Evolutionary conservation across 345 rosid genomes (phyloP).

Genomic region (Corchorus olitorius): DNA sequence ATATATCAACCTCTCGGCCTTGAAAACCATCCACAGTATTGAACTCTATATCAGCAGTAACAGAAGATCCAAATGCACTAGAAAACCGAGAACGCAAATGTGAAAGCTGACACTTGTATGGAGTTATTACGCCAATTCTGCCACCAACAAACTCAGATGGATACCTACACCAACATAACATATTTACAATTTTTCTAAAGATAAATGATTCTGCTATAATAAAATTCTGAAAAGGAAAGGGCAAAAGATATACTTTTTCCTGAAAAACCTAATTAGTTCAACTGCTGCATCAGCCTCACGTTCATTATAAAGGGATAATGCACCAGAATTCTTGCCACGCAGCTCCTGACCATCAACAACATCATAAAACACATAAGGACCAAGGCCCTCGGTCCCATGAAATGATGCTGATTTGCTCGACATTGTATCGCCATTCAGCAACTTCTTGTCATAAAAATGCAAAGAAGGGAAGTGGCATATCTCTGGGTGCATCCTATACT

Average conservation of each 20-base stretch:
- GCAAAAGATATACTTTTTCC: slow-evolving; percentile 51
- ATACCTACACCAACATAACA: slow-evolving; percentile 44
- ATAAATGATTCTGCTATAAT: neutral
- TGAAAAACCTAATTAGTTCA: slow-evolving; percentile 69
- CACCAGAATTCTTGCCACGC: slow-evolving; percentile 72
- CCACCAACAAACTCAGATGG: slow-evolving; percentile 78
- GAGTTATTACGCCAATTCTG: slow-evolving; percentile 88
- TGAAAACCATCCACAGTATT: slow-evolving; percentile 98
- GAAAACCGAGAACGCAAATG: slow-evolving; percentile 76
- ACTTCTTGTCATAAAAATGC: slow-evolving; percentile 85
- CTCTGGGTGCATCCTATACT: slow-evolving; percentile 99
- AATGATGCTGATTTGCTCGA: slow-evolving; percentile 68
- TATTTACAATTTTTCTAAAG: slow-evolving; percentile 7
- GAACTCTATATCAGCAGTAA: slow-evolving; percentile 76
- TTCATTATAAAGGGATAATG: slow-evolving; percentile 76
- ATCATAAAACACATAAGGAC: slow-evolving; percentile 87
- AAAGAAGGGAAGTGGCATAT: slow-evolving; percentile 85
- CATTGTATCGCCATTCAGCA: slow-evolving; percentile 76
- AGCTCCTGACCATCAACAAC: slow-evolving; percentile 81
- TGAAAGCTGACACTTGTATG: slow-evolving; percentile 83
- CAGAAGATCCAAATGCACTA: slow-evolving; percentile 73
- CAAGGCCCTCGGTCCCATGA: slow-evolving; percentile 66
- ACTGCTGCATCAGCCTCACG: slow-evolving; percentile 91
- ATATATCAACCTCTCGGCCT: slow-evolving; percentile 90
- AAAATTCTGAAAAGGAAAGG: neutral